Conservation (phyloP, 495 filamentous ascomycete genomes). For the Neurospora sp. region DNA sequence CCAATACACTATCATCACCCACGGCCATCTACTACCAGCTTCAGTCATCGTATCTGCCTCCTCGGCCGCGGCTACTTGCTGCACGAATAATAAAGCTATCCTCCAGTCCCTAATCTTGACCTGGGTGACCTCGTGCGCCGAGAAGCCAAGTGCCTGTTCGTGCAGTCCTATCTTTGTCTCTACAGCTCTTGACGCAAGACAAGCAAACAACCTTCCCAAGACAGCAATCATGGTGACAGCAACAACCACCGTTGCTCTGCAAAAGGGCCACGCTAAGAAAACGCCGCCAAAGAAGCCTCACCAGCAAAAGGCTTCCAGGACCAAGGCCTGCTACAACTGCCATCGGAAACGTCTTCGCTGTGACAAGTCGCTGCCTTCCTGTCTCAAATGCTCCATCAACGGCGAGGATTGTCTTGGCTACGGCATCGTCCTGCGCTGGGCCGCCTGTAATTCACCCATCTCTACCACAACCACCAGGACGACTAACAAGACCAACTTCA, state of each 20-base stretch:
- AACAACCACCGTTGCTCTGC: not conserved
- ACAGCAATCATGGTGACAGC: not conserved
- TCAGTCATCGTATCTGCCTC: not conserved
- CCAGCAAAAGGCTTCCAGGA: not conserved
- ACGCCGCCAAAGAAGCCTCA: not conserved
- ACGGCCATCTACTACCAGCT: not conserved
- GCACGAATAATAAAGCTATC: not conserved
- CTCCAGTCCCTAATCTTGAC: not conserved
- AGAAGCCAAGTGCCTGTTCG: not conserved
- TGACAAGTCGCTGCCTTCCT: conserved; percentile 39
- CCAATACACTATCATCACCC: not conserved
- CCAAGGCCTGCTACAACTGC: conserved; percentile 24
- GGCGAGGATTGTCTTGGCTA: conserved; percentile 40
- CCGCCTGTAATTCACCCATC: conserved; percentile 2
- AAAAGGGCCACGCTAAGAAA: not conserved
- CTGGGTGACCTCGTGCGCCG: not conserved
- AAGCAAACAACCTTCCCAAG: not conserved
- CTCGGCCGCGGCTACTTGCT: not conserved
- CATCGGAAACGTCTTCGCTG: conserved; percentile 43
- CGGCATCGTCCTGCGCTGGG: conserved; percentile 31
- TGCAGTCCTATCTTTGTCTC: not conserved
- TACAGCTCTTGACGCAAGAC: not conserved
- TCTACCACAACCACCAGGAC: not conserved
- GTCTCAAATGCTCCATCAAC: conserved; percentile 36
- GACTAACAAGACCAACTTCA: not conserved